Percentiles rank a stretch among this genome's conserved stretches.
phyloP scores from a whole-genome alignment of 441 rosid species.

The Mallotus repandus region DNA sequence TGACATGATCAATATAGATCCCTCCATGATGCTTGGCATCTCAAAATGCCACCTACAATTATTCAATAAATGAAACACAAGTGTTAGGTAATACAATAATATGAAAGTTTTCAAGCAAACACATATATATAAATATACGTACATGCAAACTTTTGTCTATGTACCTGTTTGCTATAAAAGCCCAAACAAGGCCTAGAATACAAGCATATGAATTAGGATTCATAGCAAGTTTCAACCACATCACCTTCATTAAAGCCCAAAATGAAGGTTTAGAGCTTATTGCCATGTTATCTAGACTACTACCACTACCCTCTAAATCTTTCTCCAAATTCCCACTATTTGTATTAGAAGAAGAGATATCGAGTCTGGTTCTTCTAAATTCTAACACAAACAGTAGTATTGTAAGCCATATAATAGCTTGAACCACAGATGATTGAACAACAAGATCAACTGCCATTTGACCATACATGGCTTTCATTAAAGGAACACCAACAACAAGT shows the following conservation, averaged over 20 bases:
- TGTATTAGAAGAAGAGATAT: background rate
- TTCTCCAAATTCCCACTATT: slow-evolving; percentile 6
- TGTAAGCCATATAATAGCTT: slow-evolving; percentile 79
- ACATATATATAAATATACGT: too few species aligned
- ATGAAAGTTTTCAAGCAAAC: background rate
- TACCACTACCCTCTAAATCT: slow-evolving; percentile 30
- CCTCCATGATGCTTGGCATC: slow-evolving; percentile 82
- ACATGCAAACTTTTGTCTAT: background rate
- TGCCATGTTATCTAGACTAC: background rate
- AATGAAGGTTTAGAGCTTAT: slow-evolving; percentile 33
- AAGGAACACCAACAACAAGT: slow-evolving; percentile 82
- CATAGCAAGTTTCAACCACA: slow-evolving; percentile 64
- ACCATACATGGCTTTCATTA: slow-evolving; percentile 82
- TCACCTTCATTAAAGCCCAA: slow-evolving; percentile 57
- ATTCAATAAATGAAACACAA: background rate
- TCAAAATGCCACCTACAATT: slow-evolving; percentile 64
- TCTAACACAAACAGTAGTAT: slow-evolving; percentile 66
- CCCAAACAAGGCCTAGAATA: slow-evolving; percentile 80
- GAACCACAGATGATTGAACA: slow-evolving; percentile 72
- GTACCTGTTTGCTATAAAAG: slow-evolving; percentile 75
- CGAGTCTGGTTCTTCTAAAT: slow-evolving; percentile 47
- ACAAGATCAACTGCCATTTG: slow-evolving; percentile 69
- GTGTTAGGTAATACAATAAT: background rate
- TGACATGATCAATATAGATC: slow-evolving; percentile 71
- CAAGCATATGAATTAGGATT: slow-evolving; percentile 92